Percentiles rank a stretch among this genome's conserved stretches.
Evolutionary conservation across 768 basidiomycete species (phyloP).

Genomic region (Agrocybe pediades): DNA sequence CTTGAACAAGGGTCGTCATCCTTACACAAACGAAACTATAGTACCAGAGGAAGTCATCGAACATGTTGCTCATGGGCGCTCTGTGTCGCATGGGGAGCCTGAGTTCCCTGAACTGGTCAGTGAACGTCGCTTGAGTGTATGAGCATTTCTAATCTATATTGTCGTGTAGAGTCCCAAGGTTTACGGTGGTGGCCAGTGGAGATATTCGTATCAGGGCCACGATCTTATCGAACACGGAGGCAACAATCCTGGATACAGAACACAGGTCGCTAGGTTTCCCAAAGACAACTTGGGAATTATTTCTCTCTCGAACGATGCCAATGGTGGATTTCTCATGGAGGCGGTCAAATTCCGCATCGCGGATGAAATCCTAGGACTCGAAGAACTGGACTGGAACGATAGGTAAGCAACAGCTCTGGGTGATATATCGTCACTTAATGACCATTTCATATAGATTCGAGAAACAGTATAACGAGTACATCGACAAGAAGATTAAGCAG

Average conservation of each 20-base stretch:
- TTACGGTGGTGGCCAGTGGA: conserved; percentile 41
- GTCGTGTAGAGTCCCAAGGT: conserved; percentile 35
- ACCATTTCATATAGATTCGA: conserved; percentile 23
- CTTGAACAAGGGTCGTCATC: conserved; percentile 39
- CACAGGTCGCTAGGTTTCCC: conserved; percentile 34
- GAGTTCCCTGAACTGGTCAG: conserved; percentile 37
- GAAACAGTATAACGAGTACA: conserved; percentile 18
- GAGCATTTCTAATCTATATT: background rate
- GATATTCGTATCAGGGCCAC: conserved; percentile 40
- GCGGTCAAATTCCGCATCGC: conserved; percentile 39
- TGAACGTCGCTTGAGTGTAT: background rate
- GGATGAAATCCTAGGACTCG: conserved; percentile 35
- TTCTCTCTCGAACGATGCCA: conserved; percentile 41
- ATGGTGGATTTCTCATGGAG: conserved; percentile 33
- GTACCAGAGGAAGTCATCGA: conserved; percentile 37
- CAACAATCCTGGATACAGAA: conserved; percentile 36
- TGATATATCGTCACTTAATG: background rate
- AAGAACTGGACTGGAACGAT: conserved; percentile 38
- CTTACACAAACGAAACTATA: conserved; percentile 36
- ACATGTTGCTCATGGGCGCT: conserved; percentile 35
- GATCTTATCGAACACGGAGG: conserved; percentile 48
- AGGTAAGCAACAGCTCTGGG: conserved; percentile 24
- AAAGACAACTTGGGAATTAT: conserved; percentile 40
- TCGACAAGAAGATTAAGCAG: conserved; percentile 20
- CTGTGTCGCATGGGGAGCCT: conserved; percentile 34